phyloP scores from a whole-genome alignment of 169 alveolate genomes.

The Cryptosporidium andersoni region DNA sequence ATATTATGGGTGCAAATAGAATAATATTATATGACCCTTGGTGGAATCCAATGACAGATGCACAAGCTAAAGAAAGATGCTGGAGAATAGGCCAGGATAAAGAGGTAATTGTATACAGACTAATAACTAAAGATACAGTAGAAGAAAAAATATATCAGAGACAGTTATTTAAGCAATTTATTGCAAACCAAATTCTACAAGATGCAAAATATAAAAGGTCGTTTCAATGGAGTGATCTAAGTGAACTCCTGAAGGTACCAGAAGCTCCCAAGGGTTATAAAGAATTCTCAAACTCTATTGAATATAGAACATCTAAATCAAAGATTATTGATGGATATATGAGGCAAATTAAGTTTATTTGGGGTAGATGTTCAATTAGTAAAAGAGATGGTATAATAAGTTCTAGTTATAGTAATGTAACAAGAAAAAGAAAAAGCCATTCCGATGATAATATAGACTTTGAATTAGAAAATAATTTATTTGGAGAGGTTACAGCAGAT shows the following conservation, averaged over 20 bases:
- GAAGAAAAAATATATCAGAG: constrained; percentile 84
- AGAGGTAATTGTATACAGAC: constrained; percentile 86
- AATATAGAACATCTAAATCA: not conserved
- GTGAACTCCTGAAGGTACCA: constrained; percentile 28
- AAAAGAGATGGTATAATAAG: constrained; percentile 51
- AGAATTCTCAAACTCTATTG: not conserved
- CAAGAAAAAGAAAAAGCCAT: not conserved
- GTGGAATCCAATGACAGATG: constrained; percentile 89
- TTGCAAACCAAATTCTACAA: constrained; percentile 74
- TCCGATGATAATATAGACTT: not conserved
- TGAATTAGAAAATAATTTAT: constrained; percentile 26
- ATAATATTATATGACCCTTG: constrained; percentile 87
- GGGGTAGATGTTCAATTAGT: constrained; percentile 33
- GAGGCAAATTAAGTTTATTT: constrained; percentile 16
- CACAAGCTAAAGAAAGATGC: constrained; percentile 87
- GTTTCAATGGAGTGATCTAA: constrained; percentile 30
- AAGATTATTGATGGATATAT: constrained; percentile 1
- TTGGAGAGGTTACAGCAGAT: constrained; percentile 64
- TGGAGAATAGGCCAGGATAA: constrained; percentile 89
- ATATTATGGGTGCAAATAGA: constrained; percentile 84
- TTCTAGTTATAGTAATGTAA: constrained; percentile 26
- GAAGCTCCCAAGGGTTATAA: constrained; percentile 24
- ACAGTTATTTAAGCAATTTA: constrained; percentile 78
- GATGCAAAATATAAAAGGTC: constrained; percentile 67
- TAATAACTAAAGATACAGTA: constrained; percentile 79